These are phyloP conservation scores for Tylopilus intermedius DNA, from an alignment of 768 basidiomycete species.

Conservation along the genomic window DNA sequence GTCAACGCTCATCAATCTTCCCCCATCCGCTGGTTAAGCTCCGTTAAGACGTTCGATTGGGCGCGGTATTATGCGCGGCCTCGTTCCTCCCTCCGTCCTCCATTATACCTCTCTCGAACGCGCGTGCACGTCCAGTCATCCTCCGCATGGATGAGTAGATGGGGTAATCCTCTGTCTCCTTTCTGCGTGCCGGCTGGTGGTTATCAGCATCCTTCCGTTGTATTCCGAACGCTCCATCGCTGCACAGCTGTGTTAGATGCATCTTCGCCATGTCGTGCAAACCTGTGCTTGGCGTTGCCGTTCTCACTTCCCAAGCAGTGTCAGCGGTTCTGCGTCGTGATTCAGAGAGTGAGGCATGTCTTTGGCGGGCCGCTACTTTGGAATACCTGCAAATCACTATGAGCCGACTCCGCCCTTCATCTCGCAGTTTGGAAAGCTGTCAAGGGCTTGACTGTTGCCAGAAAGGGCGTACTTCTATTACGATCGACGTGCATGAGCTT, in stretches of 20 bases:
- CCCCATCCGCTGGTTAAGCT: slow-evolving; percentile 21
- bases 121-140: slow-evolving; percentile 9
- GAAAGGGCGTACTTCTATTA: slow-evolving; percentile 19
- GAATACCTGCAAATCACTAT: slow-evolving; percentile 2
- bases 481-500: slow-evolving; percentile 25
- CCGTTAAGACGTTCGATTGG: slow-evolving; percentile 18
- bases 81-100: slow-evolving; percentile 11
- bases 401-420: slow-evolving; percentile 1
- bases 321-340: background rate
- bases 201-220: slow-evolving; percentile 5
- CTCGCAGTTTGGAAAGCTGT: slow-evolving; percentile 14
- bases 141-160: slow-evolving; percentile 7
- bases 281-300: slow-evolving; percentile 11
- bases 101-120: slow-evolving; percentile 13
- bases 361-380: background rate
- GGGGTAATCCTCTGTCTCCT: slow-evolving; percentile 6
- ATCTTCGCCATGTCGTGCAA: slow-evolving; percentile 15
- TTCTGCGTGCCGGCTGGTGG: slow-evolving; percentile 1
- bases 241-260: slow-evolving; percentile 24
- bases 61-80: slow-evolving; percentile 18
- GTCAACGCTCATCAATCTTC: slow-evolving; percentile 6
- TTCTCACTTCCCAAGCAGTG: slow-evolving; percentile 2
- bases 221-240: slow-evolving; percentile 5
- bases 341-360: background rate
- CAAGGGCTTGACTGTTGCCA: slow-evolving; percentile 20